These are phyloP conservation scores for Suhomyces tanzawaensis DNA, from an alignment of 805 yeast genomes.

Conservation along the genomic window DNA sequence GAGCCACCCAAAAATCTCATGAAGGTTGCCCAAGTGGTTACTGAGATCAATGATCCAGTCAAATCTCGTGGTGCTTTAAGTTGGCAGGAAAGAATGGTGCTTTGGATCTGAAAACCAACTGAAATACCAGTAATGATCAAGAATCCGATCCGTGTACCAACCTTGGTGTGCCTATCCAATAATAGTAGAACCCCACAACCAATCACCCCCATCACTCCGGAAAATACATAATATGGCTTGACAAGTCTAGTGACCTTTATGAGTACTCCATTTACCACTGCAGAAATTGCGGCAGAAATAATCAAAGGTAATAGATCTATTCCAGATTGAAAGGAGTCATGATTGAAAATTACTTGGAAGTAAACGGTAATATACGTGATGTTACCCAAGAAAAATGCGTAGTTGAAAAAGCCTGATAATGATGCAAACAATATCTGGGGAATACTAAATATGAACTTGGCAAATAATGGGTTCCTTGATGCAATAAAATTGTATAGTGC, in stretches of 20 bases:
- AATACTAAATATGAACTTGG: conserved; percentile 9
- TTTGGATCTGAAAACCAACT: conserved; percentile 15
- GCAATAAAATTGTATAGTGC: conserved; percentile 15
- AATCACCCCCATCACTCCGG: conserved; percentile 11
- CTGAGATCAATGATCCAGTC: conserved; percentile 12
- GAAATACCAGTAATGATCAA: conserved; percentile 16
- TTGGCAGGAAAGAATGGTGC: conserved; percentile 15
- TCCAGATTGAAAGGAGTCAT: conserved; percentile 12
- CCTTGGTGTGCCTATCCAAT: conserved; percentile 5
- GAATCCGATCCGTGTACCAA: conserved; percentile 10
- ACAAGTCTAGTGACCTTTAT: conserved; percentile 11
- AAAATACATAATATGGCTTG: conserved; percentile 11
- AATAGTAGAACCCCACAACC: conserved; percentile 10
- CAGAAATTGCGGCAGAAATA: conserved; percentile 9
- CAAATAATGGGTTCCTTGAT: conserved; percentile 16
- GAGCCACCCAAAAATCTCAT: conserved; percentile 14
- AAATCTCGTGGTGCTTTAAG: conserved; percentile 14
- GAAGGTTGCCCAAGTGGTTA: conserved; percentile 14
- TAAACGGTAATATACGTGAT: conserved; percentile 13
- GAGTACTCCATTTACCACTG: conserved; percentile 10
- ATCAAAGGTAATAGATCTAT: conserved; percentile 15
- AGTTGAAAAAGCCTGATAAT: conserved; percentile 14
- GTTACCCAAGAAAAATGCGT: conserved; percentile 9
- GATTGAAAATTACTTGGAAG: conserved; percentile 13
- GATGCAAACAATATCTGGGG: conserved; percentile 18